Evolutionary conservation across 495 filamentous ascomycete species (phyloP), one percentile per base, ranked within the genome.

Genomic region (Aspergillus olivimuriae): DNA sequence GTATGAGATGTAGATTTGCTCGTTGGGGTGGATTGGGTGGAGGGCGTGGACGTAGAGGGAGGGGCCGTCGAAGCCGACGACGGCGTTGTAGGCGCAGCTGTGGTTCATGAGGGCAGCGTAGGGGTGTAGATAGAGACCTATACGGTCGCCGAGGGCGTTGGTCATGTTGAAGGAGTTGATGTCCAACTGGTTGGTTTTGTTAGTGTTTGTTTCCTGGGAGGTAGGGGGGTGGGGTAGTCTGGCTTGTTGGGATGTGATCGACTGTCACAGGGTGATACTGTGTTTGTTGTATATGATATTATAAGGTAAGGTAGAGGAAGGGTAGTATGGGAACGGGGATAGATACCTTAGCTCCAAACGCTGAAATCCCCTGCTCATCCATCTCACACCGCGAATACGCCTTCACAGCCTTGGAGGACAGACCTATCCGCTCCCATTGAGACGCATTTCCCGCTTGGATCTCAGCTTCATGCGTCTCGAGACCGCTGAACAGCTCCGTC

Each of bases 1-100:
- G 55, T 90, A 90, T 17, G 78, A 78, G 48, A 86, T 78, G 41
- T 75, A 77, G 31, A 89, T 65, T 57, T 90, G 83, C 11, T 77
- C 70, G 46, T 72, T 70, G 18, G 72, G 62, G 4, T 66, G 50
- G 43, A 82, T 78, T 1, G 61, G 57, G 2, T 56, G 45, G 14
- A 75, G 50, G 15, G 74, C 73, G 39, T 72, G 72, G 39, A 76
- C 37, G 32, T 51, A 69, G 14, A 74, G 49, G 4, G 63, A 55
- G 22, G 58, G 52, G 60, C 73, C 77, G 39, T 84, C 77, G 51
- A 85, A 83, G 11, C 77, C 70, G 23, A 84, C 68, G 11, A 75
- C 66, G n/a, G 78, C 70, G 46, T 86, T 89, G 21, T 81, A 81
- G 26, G 73, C 66, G 60, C 86, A 88, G 39, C 77, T 83, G 62